These are phyloP conservation scores for Stagonosporopsis cucurbitacearum DNA, from an alignment of 2,329 filamentous ascomycete species.

Conservation along the genomic window DNA sequence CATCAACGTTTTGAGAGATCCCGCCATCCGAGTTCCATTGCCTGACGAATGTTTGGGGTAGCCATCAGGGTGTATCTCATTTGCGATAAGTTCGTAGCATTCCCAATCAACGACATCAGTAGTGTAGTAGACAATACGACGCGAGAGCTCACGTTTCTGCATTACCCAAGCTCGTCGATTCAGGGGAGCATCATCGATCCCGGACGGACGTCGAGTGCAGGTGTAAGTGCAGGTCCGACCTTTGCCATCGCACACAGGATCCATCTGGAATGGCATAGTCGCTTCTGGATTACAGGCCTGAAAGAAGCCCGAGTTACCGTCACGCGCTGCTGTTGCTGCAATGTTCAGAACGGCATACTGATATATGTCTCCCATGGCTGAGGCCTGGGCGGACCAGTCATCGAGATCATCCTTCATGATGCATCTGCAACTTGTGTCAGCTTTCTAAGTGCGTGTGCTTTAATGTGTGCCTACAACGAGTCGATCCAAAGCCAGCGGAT, in stretches of 20 bases:
- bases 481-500: not conserved
- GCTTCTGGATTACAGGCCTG: not conserved
- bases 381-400: not conserved
- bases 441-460: too few relatives aligned
- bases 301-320: not conserved
- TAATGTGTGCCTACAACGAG: not conserved
- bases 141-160: not conserved
- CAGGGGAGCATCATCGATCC: not conserved
- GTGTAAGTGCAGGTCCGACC: not conserved
- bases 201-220: not conserved
- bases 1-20: not conserved
- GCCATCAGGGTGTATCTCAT: not conserved
- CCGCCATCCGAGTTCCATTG: too few relatives aligned
- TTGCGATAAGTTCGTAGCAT: not conserved
- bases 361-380: not conserved
- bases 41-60: not conserved
- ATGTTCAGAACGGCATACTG: not conserved
- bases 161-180: not conserved
- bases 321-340: not conserved
- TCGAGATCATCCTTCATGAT: not conserved
- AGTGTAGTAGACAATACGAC: not conserved
- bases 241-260: not conserved
- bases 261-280: not conserved
- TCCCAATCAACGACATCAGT: not conserved
- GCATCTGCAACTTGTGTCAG: not conserved